A percentile compares a stretch with the other conserved stretches of the same genome.
phyloP scores from a whole-genome alignment of 371 early-diverging fungal species.

The Choanephora cucurbitarum region DNA sequence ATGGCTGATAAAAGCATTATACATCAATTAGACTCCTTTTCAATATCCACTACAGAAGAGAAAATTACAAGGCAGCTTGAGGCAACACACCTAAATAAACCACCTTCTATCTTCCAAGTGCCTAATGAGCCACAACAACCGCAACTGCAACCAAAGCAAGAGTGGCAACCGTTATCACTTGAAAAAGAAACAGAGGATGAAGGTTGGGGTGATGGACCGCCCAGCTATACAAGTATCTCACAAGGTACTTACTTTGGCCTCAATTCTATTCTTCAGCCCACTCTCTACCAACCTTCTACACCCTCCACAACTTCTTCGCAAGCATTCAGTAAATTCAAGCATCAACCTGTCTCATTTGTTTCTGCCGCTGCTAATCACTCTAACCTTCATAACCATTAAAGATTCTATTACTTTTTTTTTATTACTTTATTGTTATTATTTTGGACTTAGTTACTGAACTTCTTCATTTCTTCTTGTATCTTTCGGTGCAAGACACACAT shows the following conservation, averaged over 20 bases:
- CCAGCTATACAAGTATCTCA: slow-evolving; percentile 16
- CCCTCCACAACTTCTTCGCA: background rate
- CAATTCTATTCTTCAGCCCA: slow-evolving; percentile 22
- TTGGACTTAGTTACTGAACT: slow-evolving; percentile 27
- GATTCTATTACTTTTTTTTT: slow-evolving; percentile 4
- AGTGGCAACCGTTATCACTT: background rate
- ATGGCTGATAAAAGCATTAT: slow-evolving; percentile 1
- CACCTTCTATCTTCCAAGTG: slow-evolving; percentile 1
- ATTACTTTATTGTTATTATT: slow-evolving; percentile 9
- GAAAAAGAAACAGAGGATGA: slow-evolving; percentile 2
- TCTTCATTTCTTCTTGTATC: slow-evolving; percentile 79
- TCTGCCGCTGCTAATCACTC: background rate
- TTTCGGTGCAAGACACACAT: slow-evolving; percentile 89
- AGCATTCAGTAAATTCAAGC: slow-evolving; percentile 19
- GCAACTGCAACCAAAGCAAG: background rate
- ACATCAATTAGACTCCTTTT: slow-evolving; percentile 6
- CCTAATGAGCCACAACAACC: background rate
- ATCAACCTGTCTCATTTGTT: slow-evolving; percentile 19
- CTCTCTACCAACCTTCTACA: background rate
- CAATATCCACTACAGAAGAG: slow-evolving; percentile 24
- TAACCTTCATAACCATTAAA: no score
- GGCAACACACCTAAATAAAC: slow-evolving; percentile 6
- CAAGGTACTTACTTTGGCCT: slow-evolving; percentile 33
- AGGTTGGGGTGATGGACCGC: slow-evolving; percentile 31
- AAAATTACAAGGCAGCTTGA: slow-evolving; percentile 10